Base-by-base conservation (phyloP, 331 rosid species). In the Arachis monticola region DNA sequence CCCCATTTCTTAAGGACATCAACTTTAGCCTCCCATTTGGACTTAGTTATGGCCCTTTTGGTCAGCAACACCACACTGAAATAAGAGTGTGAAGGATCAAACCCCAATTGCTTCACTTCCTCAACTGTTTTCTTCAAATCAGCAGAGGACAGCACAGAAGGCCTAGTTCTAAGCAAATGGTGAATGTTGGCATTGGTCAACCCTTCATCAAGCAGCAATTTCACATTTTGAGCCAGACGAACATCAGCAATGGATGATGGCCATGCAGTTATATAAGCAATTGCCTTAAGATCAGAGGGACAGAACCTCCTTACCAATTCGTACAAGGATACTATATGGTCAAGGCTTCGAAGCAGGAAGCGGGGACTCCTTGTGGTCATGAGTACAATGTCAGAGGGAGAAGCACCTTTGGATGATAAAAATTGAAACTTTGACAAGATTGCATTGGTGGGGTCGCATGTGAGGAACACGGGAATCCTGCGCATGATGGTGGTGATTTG, bases 361-460 rank as follows among this genome's bases (percentile, higher is more conserved):
- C n/a, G 30, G 0, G 77, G 74, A 42, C 14, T 27, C 12, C 0
- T 46, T 6, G 2, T 48, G n/a, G 63, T n/a, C 8, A 60, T 56
- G 30, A 6, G 0, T 7, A 48, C 13, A 4, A 77, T 46, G 27
- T 77, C 80, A 1, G 82, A 68, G 8, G 4, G 10, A 22, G 82
- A 77, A 60, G 62, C 85, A 68, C 85, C 85, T 82, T 77, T 77
- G 7, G 82, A 82, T 38, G 62, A 27, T 13, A 77, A 38, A 62
- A 82, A 77, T 62, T 82, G 46, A 14, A 77, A 60, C 77, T 82
- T 82, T 8, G 85, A 82, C 32, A 72, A 7, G 9, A 72, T 3
- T 2, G 8, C 8, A 3, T 67, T 73, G 69, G 2, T 44, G 61
- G 77, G 69, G 12, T 73, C 7, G 11, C 17, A 58, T 0, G 8